Evolutionary conservation across 2,329 filamentous ascomycete species (phyloP).

Genomic region (Fusarium setosum): DNA sequence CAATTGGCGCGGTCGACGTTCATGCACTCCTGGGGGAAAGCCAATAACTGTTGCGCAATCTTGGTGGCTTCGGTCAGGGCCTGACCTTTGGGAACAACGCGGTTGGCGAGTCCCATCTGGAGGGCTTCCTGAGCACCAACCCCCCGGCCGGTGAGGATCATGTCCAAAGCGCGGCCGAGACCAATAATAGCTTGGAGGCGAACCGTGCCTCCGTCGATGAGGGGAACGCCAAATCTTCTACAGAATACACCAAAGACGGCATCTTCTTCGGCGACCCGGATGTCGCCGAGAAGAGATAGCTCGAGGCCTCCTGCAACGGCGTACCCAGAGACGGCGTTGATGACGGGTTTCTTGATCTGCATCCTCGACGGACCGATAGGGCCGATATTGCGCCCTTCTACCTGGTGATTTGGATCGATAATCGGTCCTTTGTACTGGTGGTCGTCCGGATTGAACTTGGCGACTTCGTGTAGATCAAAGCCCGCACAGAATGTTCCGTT

Average conservation of each 20-base stretch:
- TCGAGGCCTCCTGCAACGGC: not conserved
- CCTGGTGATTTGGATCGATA: not conserved
- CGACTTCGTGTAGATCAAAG: not conserved
- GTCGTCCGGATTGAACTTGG: not conserved
- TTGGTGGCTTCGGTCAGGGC: conserved; percentile 60
- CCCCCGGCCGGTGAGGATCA: not conserved
- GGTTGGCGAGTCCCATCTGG: conserved; percentile 54
- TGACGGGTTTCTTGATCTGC: not conserved
- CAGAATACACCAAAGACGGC: conserved; percentile 67
- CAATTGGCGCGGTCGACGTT: conserved; percentile 59
- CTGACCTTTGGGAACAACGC: conserved; percentile 62
- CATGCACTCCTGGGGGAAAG: conserved; percentile 64
- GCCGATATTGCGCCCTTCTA: not conserved
- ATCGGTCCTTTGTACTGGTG: not conserved
- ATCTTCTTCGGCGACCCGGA: conserved; percentile 64
- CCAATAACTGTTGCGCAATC: conserved; percentile 58
- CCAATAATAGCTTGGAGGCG: conserved; percentile 63
- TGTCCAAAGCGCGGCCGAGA: conserved; percentile 48
- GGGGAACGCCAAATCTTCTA: conserved; percentile 53
- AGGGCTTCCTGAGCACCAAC: not conserved
- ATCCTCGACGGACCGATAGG: not conserved
- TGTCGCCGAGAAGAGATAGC: conserved; percentile 47
- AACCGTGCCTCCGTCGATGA: conserved; percentile 60
- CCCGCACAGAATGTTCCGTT: not conserved
- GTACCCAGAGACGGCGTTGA: not conserved